A percentile compares a stretch with the other conserved stretches of the same genome.
Evolutionary conservation across 2,329 filamentous ascomycete genomes (phyloP).

Genomic region (Chaetoscypha palmicola): DNA sequence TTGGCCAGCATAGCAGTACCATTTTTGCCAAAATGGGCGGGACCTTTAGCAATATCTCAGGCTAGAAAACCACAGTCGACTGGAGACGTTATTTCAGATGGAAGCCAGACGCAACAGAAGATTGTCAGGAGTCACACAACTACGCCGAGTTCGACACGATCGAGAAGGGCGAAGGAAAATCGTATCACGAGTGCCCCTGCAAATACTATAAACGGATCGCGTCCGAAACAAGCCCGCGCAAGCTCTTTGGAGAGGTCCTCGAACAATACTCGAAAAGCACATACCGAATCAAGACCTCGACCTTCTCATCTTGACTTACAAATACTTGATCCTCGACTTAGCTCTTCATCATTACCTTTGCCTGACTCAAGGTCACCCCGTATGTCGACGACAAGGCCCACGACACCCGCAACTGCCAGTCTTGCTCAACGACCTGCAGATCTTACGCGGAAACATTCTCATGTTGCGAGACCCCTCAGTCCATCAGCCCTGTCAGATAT

Average conservation of each 20-base stretch:
- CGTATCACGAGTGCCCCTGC: constrained; percentile 34
- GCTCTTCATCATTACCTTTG: constrained; percentile 60
- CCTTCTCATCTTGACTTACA: constrained; percentile 27
- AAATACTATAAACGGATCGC: constrained; percentile 24
- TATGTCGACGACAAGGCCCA: constrained; percentile 42
- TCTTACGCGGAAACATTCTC: constrained; percentile 50
- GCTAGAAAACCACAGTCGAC: constrained; percentile 65
- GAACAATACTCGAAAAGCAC: constrained; percentile 19
- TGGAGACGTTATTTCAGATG: constrained; percentile 55
- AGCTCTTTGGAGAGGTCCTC: constrained; percentile 21
- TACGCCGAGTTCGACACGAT: constrained; percentile 39
- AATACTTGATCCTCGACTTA: constrained; percentile 52
- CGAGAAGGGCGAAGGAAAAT: constrained; percentile 37
- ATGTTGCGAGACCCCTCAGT: constrained; percentile 49
- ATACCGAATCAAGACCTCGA: constrained; percentile 21
- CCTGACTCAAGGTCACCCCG: constrained; percentile 52
- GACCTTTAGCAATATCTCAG: constrained; percentile 74
- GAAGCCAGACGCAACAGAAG: constrained; percentile 43
- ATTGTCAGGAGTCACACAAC: constrained; percentile 65
- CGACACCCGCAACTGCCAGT: constrained; percentile 52
- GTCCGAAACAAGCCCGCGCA: constrained; percentile 20
- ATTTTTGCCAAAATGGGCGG: constrained; percentile 68
- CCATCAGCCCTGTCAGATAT: constrained; percentile 54
- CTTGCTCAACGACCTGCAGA: constrained; percentile 41
- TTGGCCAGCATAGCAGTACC: constrained; percentile 70